These are phyloP conservation scores for Cystobasidium slooffiae DNA, from an alignment of 1,284 basidiomycete genomes.

Conservation along the genomic window DNA sequence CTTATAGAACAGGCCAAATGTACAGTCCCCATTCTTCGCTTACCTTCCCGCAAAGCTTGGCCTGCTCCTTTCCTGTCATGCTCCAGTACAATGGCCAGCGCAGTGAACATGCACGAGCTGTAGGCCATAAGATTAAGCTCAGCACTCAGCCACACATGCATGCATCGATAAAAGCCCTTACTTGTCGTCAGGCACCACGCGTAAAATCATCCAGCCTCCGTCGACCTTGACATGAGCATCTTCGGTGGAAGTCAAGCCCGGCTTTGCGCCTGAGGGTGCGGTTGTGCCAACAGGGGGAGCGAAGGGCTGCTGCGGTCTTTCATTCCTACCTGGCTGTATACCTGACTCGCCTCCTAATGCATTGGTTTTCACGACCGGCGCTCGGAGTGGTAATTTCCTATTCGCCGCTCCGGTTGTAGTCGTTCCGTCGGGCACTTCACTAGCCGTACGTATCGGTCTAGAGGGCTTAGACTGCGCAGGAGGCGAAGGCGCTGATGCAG, in stretches of 20 bases:
- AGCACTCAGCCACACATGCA: background rate
- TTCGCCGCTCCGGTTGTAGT: slow-evolving; percentile 9
- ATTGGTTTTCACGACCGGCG: background rate
- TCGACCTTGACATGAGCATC: slow-evolving; percentile 38
- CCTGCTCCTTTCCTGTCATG: slow-evolving; percentile 71
- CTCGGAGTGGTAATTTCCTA: background rate
- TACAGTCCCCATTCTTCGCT: slow-evolving; percentile 22
- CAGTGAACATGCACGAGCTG: slow-evolving; percentile 89
- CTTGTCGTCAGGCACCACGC: slow-evolving; percentile 52
- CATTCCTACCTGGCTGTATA: slow-evolving; percentile 38
- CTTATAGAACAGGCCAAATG: background rate
- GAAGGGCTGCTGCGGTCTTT: slow-evolving; percentile 48
- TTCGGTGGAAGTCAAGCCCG: slow-evolving; percentile 36
- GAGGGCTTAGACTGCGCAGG: slow-evolving; percentile 42
- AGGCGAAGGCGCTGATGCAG: slow-evolving; percentile 2
- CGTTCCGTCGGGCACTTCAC: slow-evolving; percentile 14
- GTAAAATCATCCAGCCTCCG: slow-evolving; percentile 37
- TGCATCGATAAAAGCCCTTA: slow-evolving; percentile 14
- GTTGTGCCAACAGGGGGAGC: slow-evolving; percentile 53
- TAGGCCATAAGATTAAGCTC: slow-evolving; percentile 59
- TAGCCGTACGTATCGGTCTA: slow-evolving; percentile 19
- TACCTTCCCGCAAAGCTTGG: slow-evolving; percentile 55
- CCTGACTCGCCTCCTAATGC: background rate
- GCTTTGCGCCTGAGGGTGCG: slow-evolving; percentile 50
- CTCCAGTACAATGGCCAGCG: slow-evolving; percentile 79